Evolutionary conservation across 495 filamentous ascomycete genomes (phyloP).

Genomic region (Aspergillus biplanus): DNA sequence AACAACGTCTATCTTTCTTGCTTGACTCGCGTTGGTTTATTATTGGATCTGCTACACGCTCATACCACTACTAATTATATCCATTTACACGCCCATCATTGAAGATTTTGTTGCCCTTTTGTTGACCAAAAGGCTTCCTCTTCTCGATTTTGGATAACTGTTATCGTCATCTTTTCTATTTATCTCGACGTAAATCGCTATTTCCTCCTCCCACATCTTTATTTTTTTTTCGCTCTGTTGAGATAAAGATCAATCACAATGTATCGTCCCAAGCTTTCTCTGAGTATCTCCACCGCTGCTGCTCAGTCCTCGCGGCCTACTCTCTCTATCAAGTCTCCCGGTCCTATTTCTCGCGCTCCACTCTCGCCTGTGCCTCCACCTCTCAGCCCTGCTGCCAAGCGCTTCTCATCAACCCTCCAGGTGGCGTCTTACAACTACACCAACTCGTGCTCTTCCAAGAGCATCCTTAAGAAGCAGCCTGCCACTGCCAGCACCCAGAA

Average conservation of each 20-base stretch:
- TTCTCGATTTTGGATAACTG: background rate
- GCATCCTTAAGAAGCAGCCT: constrained; percentile 54
- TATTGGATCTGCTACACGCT: constrained; percentile 10
- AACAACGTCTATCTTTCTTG: constrained; percentile 13
- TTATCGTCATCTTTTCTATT: constrained; percentile 3
- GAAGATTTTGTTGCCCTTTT: constrained; percentile 1
- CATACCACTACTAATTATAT: background rate
- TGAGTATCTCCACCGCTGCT: constrained; percentile 50
- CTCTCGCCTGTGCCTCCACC: constrained; percentile 41
- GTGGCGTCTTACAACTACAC: constrained; percentile 47
- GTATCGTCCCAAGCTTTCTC: constrained; percentile 42
- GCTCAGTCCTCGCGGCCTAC: constrained; percentile 36
- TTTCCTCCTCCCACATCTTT: background rate
- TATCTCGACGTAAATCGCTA: background rate
- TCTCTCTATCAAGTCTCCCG: constrained; percentile 50
- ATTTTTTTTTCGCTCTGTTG: background rate
- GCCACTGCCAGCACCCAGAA: constrained; percentile 34
- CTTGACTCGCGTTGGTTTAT: constrained; percentile 10
- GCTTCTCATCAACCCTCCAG: constrained; percentile 45
- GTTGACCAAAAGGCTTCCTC: constrained; percentile 16
- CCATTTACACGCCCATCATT: constrained; percentile 2
- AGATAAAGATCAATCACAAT: constrained; percentile 8
- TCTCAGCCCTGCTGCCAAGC: constrained; percentile 43
- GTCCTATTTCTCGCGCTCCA: constrained; percentile 47
- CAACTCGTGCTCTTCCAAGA: constrained; percentile 53